These are phyloP conservation scores for Inosperma sp. DNA, from an alignment of 768 basidiomycete genomes.

Conservation along the genomic window DNA sequence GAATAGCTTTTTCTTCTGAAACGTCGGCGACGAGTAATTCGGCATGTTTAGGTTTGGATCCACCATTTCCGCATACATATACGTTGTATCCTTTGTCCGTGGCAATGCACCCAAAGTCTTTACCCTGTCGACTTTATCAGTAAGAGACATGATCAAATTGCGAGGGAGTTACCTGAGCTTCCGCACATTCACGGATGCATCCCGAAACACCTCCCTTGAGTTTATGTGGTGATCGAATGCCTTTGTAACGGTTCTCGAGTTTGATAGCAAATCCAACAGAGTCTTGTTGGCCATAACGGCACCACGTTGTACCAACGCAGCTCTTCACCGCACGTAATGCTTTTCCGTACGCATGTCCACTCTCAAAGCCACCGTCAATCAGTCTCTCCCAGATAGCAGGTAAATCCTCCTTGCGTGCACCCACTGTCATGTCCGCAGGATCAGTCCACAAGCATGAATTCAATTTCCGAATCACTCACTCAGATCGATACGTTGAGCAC, in stretches of 20 bases:
- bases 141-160: slow-evolving; percentile 19
- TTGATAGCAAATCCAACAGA: slow-evolving; percentile 69
- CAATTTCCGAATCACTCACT: not conserved
- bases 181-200: slow-evolving; percentile 72
- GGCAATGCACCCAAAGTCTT: slow-evolving; percentile 73
- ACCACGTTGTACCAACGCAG: slow-evolving; percentile 68
- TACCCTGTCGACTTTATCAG: not conserved
- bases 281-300: slow-evolving; percentile 69
- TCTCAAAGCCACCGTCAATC: slow-evolving; percentile 63
- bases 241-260: slow-evolving; percentile 69
- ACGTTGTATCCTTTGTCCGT: slow-evolving; percentile 82
- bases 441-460: not conserved
- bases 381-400: slow-evolving; percentile 66
- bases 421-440: slow-evolving; percentile 34
- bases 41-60: slow-evolving; percentile 54
- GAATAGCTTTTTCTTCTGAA: slow-evolving; percentile 52
- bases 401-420: slow-evolving; percentile 63
- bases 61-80: slow-evolving; percentile 71
- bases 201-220: slow-evolving; percentile 75
- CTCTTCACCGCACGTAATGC: slow-evolving; percentile 70
- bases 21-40: slow-evolving; percentile 64
- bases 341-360: slow-evolving; percentile 72
- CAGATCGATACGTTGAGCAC: slow-evolving; percentile 12
- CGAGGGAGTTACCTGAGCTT: slow-evolving; percentile 54
- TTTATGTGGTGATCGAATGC: slow-evolving; percentile 67